phyloP scores from a whole-genome alignment of 306 rosid genomes.

The Lupinus albus region DNA sequence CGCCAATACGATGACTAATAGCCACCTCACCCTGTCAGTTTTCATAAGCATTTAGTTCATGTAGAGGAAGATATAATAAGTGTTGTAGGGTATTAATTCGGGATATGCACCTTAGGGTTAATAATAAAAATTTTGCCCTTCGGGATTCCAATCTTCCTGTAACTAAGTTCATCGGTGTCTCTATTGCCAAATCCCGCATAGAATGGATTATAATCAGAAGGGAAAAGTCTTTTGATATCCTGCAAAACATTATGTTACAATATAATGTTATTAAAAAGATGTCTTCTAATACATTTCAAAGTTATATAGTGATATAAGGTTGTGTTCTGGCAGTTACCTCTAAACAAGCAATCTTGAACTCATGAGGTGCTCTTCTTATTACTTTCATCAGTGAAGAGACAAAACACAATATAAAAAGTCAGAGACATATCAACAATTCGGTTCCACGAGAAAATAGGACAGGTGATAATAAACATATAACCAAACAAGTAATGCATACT shows the following conservation, averaged over 20 bases:
- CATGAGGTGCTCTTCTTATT: slow-evolving; percentile 98
- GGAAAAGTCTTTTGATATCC: slow-evolving; percentile 91
- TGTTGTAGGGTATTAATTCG: slow-evolving; percentile 17
- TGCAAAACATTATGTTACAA: slow-evolving; percentile 40
- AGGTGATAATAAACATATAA: slow-evolving; percentile 6
- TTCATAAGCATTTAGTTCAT: slow-evolving; percentile 12
- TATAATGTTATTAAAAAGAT: too few relatives aligned
- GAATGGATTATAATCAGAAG: slow-evolving; percentile 91
- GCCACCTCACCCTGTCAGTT: slow-evolving; percentile 93
- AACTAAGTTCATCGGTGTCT: slow-evolving; percentile 97
- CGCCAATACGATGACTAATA: slow-evolving; percentile 80
- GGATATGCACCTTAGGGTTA: slow-evolving; percentile 84
- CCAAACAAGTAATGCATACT: slow-evolving; percentile 14
- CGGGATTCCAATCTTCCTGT: slow-evolving; percentile 92
- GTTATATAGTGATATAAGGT: slow-evolving; percentile 18
- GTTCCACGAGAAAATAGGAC: background rate
- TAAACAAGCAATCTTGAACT: slow-evolving; percentile 96
- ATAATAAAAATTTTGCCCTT: slow-evolving; percentile 95
- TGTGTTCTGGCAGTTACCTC: slow-evolving; percentile 61
- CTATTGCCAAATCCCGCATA: slow-evolving; percentile 96
- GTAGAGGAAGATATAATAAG: background rate
- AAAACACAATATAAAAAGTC: slow-evolving; percentile 43
- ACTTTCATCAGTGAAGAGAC: slow-evolving; percentile 53
- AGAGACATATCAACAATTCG: slow-evolving; percentile 20
- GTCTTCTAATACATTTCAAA: background rate